phyloP scores from a whole-genome alignment of 169 alveolate species.

The Plasmodium billcollinsi region DNA sequence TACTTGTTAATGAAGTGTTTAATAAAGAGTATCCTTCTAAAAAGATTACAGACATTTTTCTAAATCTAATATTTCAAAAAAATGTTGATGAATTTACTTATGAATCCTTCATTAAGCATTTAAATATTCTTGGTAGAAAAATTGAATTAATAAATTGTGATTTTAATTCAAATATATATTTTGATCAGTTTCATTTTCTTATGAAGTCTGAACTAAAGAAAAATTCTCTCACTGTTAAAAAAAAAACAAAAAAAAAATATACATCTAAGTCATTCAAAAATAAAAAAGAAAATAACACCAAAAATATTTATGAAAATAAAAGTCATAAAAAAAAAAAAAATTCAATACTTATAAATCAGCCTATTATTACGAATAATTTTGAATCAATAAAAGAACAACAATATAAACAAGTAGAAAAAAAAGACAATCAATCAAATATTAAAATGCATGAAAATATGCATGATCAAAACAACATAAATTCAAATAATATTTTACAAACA shows the following conservation, averaged over 20 bases:
- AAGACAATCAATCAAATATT: slow-evolving; percentile 27
- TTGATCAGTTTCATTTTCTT: slow-evolving; percentile 62
- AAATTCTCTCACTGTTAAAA: slow-evolving; percentile 20
- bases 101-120: slow-evolving; percentile 38
- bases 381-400: slow-evolving; percentile 6
- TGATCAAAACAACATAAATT: slow-evolving; percentile 16
- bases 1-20: slow-evolving; percentile 60
- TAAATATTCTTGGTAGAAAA: slow-evolving; percentile 58
- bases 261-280: slow-evolving; percentile 22
- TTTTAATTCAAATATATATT: slow-evolving; percentile 46
- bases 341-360: slow-evolving; percentile 16
- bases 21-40: slow-evolving; percentile 73
- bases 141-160: slow-evolving; percentile 45
- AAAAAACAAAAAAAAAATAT: slow-evolving; percentile 9
- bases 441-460: slow-evolving; percentile 6
- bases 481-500: slow-evolving; percentile 2
- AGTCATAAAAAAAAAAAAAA: slow-evolving; percentile 33
- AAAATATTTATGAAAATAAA: not conserved
- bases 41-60: slow-evolving; percentile 48
- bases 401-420: not conserved
- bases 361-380: slow-evolving; percentile 3
- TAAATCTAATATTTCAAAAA: slow-evolving; percentile 56
- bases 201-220: slow-evolving; percentile 72
- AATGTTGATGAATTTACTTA: slow-evolving; percentile 69
- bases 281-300: slow-evolving; percentile 25